Evolutionary conservation across 768 basidiomycete genomes (phyloP).

Genomic region (Auriscalpium orientale): DNA sequence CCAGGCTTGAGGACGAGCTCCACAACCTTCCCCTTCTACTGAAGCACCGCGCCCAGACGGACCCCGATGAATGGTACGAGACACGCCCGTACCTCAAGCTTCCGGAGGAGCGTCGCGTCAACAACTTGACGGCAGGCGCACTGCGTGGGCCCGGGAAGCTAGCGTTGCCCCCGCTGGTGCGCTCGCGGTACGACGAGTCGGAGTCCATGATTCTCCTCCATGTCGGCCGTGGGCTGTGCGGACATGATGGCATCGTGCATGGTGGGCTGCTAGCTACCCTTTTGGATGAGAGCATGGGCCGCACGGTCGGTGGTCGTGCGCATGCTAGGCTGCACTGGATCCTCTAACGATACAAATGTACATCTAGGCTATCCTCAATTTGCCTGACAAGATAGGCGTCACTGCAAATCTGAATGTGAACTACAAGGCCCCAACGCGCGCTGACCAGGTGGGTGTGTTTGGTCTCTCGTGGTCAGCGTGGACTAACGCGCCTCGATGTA

Average conservation of each 20-base stretch:
- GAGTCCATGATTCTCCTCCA: slow-evolving; percentile 71
- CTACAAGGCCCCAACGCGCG: slow-evolving; percentile 83
- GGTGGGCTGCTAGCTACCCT: slow-evolving; percentile 89
- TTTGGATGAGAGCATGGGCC: slow-evolving; percentile 75
- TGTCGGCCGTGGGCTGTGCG: slow-evolving; percentile 81
- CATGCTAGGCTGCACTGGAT: background rate
- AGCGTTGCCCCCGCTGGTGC: slow-evolving; percentile 70
- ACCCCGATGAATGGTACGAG: slow-evolving; percentile 66
- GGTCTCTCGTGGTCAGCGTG: background rate
- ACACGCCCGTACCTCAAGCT: slow-evolving; percentile 63
- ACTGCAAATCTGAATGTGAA: slow-evolving; percentile 79
- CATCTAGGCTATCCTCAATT: slow-evolving; percentile 68
- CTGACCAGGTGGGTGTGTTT: slow-evolving; percentile 59
- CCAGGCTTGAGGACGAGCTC: slow-evolving; percentile 57
- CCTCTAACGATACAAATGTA: background rate
- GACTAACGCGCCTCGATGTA: background rate
- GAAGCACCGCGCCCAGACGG: slow-evolving; percentile 39
- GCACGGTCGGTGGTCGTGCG: slow-evolving; percentile 50
- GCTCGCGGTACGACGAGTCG: slow-evolving; percentile 66
- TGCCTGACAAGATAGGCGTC: slow-evolving; percentile 87
- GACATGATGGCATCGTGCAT: slow-evolving; percentile 91
- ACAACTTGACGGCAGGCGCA: slow-evolving; percentile 78
- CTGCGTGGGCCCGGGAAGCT: slow-evolving; percentile 85
- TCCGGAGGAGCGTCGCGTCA: slow-evolving; percentile 67
- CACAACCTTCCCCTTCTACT: slow-evolving; percentile 57